These are phyloP conservation scores for Salix dunnii DNA, from an alignment of 345 rosid species.

Conservation along the genomic window DNA sequence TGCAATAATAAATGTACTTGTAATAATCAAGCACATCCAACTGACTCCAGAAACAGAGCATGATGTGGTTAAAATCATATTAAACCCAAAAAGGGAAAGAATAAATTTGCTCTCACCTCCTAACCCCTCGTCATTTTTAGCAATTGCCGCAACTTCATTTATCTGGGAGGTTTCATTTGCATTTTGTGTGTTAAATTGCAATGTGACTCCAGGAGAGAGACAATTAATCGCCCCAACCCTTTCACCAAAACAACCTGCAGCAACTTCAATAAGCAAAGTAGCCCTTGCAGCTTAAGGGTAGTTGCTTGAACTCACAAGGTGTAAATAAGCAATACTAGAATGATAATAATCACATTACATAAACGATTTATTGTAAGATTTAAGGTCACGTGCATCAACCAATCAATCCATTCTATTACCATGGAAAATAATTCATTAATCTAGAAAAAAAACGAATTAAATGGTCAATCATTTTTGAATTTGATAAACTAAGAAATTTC, in stretches of 20 bases:
- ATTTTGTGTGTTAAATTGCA: background rate
- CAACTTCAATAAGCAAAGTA: background rate
- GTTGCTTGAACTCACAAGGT: background rate
- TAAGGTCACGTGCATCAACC: background rate
- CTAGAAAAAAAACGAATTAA: no score
- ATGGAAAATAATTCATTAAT: no score
- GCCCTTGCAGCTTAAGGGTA: background rate
- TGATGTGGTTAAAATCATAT: background rate
- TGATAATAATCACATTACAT: background rate
- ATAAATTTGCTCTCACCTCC: conserved; percentile 6
- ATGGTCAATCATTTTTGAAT: no score
- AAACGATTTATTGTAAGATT: background rate
- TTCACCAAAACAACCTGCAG: conserved; percentile 20
- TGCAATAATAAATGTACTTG: background rate
- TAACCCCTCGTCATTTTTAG: background rate
- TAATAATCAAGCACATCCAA: background rate
- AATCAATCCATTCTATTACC: background rate
- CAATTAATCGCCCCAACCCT: background rate
- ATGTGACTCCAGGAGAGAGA: background rate
- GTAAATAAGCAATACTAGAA: background rate
- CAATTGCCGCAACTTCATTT: conserved; percentile 3
- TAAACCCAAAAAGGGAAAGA: background rate
- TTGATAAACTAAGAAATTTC: no score
- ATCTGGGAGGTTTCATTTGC: background rate
- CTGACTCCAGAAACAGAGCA: background rate